Evolutionary conservation across 2,329 filamentous ascomycete genomes (phyloP).

Genomic region (Lecanicillium sp.): DNA sequence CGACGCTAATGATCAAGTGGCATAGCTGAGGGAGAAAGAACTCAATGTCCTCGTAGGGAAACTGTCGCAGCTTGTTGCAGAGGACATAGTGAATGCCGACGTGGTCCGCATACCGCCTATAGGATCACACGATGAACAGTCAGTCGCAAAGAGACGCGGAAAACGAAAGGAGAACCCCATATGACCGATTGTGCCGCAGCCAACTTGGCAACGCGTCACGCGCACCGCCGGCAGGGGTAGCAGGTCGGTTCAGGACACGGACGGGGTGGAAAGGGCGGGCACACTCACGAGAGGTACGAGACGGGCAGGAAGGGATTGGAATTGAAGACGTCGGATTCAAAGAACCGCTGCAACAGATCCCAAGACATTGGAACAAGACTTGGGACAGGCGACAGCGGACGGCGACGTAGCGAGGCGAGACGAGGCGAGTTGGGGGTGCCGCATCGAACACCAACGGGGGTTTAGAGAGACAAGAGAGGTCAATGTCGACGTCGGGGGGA

Average conservation of each 20-base stretch:
- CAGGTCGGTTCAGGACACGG: too few relatives aligned
- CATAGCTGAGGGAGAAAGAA: slow-evolving; percentile 87
- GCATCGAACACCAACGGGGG: too few relatives aligned
- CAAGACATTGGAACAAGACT: slow-evolving; percentile 57
- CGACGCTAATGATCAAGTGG: slow-evolving; percentile 78
- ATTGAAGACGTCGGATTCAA: slow-evolving; percentile 92
- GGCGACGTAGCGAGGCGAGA: slow-evolving; percentile 14
- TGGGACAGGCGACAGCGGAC: slow-evolving; percentile 18
- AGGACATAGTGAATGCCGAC: slow-evolving; percentile 85
- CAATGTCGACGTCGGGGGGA: not conserved
- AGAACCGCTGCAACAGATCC: slow-evolving; percentile 83
- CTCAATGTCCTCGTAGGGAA: slow-evolving; percentile 85
- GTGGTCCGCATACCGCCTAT: slow-evolving; percentile 79
- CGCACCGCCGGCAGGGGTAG: too few relatives aligned
- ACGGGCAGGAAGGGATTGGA: slow-evolving; percentile 83
- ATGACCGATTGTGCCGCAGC: too few relatives aligned
- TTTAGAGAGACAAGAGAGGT: too few relatives aligned
- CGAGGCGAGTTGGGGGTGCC: slow-evolving; percentile 2
- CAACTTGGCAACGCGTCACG: too few relatives aligned
- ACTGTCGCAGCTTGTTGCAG: slow-evolving; percentile 81
- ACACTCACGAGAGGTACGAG: slow-evolving; percentile 75
- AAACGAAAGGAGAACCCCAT: slow-evolving; percentile 13
- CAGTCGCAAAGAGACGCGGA: too few relatives aligned
- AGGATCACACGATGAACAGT: too few relatives aligned
- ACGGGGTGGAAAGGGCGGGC: slow-evolving; percentile 4